Conservation (phyloP, 192 early-diverging fungal species). For the Pilobolus umbonatus region DNA sequence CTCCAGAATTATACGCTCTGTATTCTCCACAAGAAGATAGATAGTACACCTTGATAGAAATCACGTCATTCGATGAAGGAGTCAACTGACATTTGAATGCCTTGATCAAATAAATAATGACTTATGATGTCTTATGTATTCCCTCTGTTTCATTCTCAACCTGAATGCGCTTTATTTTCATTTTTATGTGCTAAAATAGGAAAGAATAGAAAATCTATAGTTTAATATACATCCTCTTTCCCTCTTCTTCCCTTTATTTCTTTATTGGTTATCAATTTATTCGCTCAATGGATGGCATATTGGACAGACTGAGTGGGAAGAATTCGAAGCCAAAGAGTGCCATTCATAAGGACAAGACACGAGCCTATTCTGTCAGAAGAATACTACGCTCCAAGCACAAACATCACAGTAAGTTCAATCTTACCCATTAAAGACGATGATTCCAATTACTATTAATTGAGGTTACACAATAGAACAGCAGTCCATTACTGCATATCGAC, state of each 20-base stretch:
- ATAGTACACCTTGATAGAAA: not conserved
- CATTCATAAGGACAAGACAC: not conserved
- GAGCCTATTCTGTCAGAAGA: not conserved
- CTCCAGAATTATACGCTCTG: too few relatives aligned
- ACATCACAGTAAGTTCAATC: not conserved
- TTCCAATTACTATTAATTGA: not conserved
- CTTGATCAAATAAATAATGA: too few relatives aligned
- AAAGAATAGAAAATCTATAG: too few relatives aligned
- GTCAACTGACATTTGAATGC: too few relatives aligned
- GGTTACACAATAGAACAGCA: not conserved
- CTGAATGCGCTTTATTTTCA: too few relatives aligned
- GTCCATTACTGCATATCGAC: not conserved
- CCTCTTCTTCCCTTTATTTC: too few relatives aligned
- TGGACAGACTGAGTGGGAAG: not conserved
- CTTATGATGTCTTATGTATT: too few relatives aligned
- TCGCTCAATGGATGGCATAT: conserved; percentile 8
- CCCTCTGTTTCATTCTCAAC: too few relatives aligned
- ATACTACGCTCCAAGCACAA: not conserved
- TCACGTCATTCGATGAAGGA: not conserved
- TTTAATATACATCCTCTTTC: too few relatives aligned
- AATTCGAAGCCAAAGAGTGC: not conserved
- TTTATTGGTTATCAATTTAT: too few relatives aligned
- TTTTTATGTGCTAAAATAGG: too few relatives aligned
- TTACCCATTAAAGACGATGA: not conserved
- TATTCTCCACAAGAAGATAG: too few relatives aligned